A percentile compares a stretch with the other conserved stretches of the same genome.
Evolutionary conservation across 163 green algal genomes (phyloP).

Genomic region (Picocystis sp.): DNA sequence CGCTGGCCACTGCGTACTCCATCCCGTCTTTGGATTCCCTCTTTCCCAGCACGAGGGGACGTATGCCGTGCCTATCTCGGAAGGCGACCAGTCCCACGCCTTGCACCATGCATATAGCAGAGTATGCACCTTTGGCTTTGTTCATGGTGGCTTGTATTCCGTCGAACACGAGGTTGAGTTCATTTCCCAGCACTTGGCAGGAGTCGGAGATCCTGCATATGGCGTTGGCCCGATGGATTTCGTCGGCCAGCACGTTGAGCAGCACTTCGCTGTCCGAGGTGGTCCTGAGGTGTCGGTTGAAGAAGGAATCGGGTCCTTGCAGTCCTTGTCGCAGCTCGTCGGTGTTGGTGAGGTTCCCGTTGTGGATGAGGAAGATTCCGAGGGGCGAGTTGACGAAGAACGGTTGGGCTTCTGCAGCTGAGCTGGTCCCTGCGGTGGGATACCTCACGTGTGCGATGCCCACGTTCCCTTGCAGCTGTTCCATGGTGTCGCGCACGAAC

Average conservation of each 20-base stretch:
- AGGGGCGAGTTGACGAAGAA: constrained; percentile 97
- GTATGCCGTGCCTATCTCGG: constrained; percentile 81
- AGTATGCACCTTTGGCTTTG: constrained; percentile 67
- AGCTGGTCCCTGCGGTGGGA: constrained; percentile 68
- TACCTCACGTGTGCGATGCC: constrained; percentile 63
- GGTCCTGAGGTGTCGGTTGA: constrained; percentile 75
- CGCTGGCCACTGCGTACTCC: constrained; percentile 75
- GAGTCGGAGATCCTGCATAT: constrained; percentile 29
- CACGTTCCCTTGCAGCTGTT: constrained; percentile 26
- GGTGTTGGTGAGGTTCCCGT: constrained; percentile 94
- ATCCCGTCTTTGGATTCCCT: constrained; percentile 29
- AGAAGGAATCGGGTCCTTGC: constrained; percentile 59
- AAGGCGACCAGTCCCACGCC: constrained; percentile 83
- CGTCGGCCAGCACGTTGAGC: constrained; percentile 88
- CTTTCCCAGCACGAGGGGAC: constrained; percentile 71
- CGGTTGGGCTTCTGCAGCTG: constrained; percentile 74
- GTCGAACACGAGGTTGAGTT: constrained; percentile 70
- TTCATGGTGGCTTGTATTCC: constrained; percentile 55
- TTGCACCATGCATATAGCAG: constrained; percentile 71
- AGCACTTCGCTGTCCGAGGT: constrained; percentile 77
- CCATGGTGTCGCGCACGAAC: constrained; percentile 42
- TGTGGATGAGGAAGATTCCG: constrained; percentile 96
- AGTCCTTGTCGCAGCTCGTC: constrained; percentile 53
- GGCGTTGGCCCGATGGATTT: constrained; percentile 86
- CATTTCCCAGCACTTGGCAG: neutral